Evolutionary conservation across 1,284 basidiomycete genomes (phyloP), one percentile per base, ranked within the genome.

Genomic region (Puccinia horiana): DNA sequence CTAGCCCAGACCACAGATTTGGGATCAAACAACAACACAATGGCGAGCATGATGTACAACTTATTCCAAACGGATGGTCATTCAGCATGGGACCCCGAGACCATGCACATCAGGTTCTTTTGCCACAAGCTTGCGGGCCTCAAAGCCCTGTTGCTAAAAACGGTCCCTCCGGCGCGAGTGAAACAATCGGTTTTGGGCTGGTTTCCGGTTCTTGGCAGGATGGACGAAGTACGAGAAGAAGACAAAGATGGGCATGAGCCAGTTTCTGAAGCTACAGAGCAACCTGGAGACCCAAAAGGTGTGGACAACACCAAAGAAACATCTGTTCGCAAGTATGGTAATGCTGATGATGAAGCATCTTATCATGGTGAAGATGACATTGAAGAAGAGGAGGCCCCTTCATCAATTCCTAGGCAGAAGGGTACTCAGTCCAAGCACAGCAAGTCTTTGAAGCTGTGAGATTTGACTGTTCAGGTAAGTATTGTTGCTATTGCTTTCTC

Each of bases 71-170:
- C 11, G 29, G 9, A 5, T 37, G 26, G 61, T 9, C 6, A 63
- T 63, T 63, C 20, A 20, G 12, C 29, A 14, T 74, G 49, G 72
- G 26, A 74, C 20, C 72, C 72, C 0, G 20, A 47, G 23, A 18
- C 72, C 2, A 74, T 74, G 72, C 72, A 74, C 20, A 35, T 73
- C 18, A 16, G 29, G 23, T 73, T 40, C 42, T 73, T 73, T 32
- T 73, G n/a, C n/a, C n/a, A n/a, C n/a, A 73, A 73, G 23, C 42
- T 47, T 32, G 70, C 70, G 0, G 44, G 44, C 12, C 32, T 73
- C 23, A 29, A 47, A 6, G 37, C 44, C 6, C 29, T 73, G 16
- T n/a, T 20, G 2, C 14, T 73, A 0, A 73, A 73, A n/a, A 54
- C 70, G 0, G 14, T 54, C 12, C 70, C 70, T 47, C 70, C 70